Base-by-base conservation (phyloP, 306 rosid species). In the Neltuma alba region DNA sequence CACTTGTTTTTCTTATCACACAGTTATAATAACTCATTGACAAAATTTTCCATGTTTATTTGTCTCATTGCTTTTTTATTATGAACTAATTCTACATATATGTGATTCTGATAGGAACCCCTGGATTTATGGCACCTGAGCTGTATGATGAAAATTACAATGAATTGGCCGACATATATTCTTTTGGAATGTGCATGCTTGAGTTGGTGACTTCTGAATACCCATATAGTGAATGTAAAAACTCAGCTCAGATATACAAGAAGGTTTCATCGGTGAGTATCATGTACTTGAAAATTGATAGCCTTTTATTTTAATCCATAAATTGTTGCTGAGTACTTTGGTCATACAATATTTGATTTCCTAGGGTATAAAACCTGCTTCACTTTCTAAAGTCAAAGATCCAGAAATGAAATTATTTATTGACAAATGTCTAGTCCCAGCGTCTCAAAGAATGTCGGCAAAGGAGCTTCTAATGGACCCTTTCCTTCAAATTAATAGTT, bases 51-150 rank as follows among this genome's bases (percentile, higher is more conserved):
- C 14, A 7, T 54, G 15, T 21, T 21, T 54, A n/a, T 68, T 20
- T 67, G 38, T 57, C 31, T 16, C 18, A 20, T 31, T 48, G 47
- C 41, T 48, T 14, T 70, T 69, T 70, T 34, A 36, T 25, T 82
- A 48, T 63, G 21, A 34, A 44, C 25, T 58, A 47, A 55, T 79
- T 70, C 31, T 52, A 85, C 71, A 34, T 45, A 14, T 33, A 25
- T 75, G 31, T 34, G 31, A 70, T 70, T 78, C 33, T 83, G 55
- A 65, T 41, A 87, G 88, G 87, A 55, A 87, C 91, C 69, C 91
- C 88, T 48, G 91, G 85, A 80, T 87, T 85, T 74, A 87, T 87
- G 91, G 91, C 91, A 25, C 88, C 91, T 80, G 87, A 85, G 76
- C 68, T 87, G 75, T 87, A 85, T 42, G 87, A 87, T 77, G 91